Evolutionary conservation across 805 yeast genomes (phyloP), one percentile per base, ranked within the genome.

Genomic region (Metschnikowia henanensis): DNA sequence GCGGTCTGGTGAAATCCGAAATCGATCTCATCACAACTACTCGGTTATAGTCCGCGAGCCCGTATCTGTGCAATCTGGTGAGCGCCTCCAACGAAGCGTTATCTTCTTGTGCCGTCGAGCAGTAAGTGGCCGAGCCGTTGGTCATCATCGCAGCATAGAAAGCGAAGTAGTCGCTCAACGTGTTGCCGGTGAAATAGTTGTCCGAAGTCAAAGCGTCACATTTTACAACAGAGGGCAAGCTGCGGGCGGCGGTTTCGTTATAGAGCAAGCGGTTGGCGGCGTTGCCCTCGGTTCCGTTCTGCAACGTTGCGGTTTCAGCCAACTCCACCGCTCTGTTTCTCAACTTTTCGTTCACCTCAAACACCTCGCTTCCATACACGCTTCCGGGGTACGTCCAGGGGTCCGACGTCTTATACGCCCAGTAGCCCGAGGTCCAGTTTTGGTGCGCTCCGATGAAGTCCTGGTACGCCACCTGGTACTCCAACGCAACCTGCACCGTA

Each of bases 81-180:
- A 81, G 60, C 6, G 80, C 77, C 59, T 80, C 84, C 55, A 82
- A 72, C 12, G 82, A 67, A n/a, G 86, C 87, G 57, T 80, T 77
- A 58, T 82, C 87, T 61, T 81, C 87, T 60, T 81, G 84, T 43
- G 82, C 84, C 33, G 84, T 74, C 31, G 81, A 57, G 60, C 84
- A 77, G 66, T 79, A 81, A 13, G 61, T 62, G 18, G 78, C 83
- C 28, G 81, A 70, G 41, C 81, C 81, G 55, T 81, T 81, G 50
- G 85, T 75, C 56, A 80, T 58, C 47, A 79, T 51, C 13, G 51
- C 47, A 23, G 83, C 70, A 56, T 65, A 75, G 58, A 68, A 68
- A 23, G 70, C 58, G 55, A 79, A 77, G 51, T 79, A 65, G 54
- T 77, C 73, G 47, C 71, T 74, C 53, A 81, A 68, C 10, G 61